Base-by-base conservation (phyloP, 1,284 basidiomycete genomes). In the Ustilago bromivora region DNA sequence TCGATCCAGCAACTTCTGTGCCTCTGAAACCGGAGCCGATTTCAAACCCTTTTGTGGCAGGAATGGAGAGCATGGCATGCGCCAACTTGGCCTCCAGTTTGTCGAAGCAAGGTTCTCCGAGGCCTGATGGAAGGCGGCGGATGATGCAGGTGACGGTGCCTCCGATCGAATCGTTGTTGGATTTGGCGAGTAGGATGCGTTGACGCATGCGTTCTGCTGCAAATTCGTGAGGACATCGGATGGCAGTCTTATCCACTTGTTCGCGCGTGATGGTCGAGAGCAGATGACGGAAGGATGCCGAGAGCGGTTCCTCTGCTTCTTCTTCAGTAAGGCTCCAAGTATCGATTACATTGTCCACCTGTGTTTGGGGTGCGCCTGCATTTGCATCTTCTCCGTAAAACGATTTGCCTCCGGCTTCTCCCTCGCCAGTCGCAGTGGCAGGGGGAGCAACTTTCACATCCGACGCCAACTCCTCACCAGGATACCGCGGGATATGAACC, bases 51-150 rank as follows among this genome's bases (percentile, higher is more conserved):
- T 99, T 99, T 66, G 97, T 99, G 8, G 97, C 96, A 38, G 97
- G 97, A 84, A 99, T 98, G 71, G 94, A 96, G 66, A 99, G 90
- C 96, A 99, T 99, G 17, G 97, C 97, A 86, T 99, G 97, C 3
- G 91, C 97, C 68, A 99, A 91, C 80, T 92, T 91, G 38, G 97
- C 97, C 87, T 98, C 97, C 85, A 99, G 92, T 89, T 99, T 99
- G 90, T 99, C 96, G 87, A 99, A 99, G 66, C 94, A 93, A 53
- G 97, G 97, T 87, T 99, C 97, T 64, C 97, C 97, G 41, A 99
- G 90, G 3, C 97, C 97, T 19, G 92, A 88, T 47, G 97, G 96
- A 7, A 93, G 91, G 76, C 92, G 91, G 61, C 96, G 93, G 83
- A 99, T 94, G 47, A 99, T 93, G 87, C 97, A 99, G 61, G 95